phyloP scores from a whole-genome alignment of 2,329 filamentous ascomycete genomes.

The Ceratocystis colombiana region DNA sequence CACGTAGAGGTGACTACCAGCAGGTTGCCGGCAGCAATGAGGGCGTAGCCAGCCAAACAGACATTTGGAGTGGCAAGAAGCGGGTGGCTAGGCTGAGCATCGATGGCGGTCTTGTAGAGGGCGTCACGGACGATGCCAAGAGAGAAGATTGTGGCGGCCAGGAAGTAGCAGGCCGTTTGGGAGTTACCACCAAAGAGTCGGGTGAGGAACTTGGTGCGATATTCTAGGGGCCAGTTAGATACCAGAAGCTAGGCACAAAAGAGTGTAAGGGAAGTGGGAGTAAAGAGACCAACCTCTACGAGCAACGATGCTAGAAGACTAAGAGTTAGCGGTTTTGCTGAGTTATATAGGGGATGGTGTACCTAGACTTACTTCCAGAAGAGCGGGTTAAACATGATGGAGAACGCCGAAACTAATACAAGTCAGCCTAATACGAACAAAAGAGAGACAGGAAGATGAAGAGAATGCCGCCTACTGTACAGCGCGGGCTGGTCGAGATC shows the following conservation, averaged over 20 bases:
- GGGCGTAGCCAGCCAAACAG: conserved; percentile 55
- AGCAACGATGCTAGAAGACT: conserved; percentile 57
- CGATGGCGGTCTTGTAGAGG: conserved; percentile 76
- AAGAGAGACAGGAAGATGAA: conserved; percentile 21
- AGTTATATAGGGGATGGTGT: conserved; percentile 31
- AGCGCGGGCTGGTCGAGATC: conserved; percentile 59
- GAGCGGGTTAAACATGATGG: conserved; percentile 92
- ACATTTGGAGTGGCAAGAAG: conserved; percentile 52
- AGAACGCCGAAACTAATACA: conserved; percentile 59
- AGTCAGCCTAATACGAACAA: conserved; percentile 25
- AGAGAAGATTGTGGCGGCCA: conserved; percentile 81
- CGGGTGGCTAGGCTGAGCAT: conserved; percentile 63
- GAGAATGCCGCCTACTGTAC: conserved; percentile 42
- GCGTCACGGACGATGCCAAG: conserved; percentile 81
- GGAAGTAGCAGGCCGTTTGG: conserved; percentile 74
- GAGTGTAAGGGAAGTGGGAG: not conserved
- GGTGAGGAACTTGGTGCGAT: conserved; percentile 80
- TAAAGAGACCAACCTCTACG: conserved; percentile 54
- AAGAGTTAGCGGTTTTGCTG: not conserved
- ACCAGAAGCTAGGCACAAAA: conserved; percentile 22
- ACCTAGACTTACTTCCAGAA: conserved; percentile 87
- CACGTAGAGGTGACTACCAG: conserved; percentile 85
- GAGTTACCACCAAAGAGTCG: conserved; percentile 72
- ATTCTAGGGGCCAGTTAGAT: conserved; percentile 49
- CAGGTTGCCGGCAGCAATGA: conserved; percentile 67